phyloP scores from a whole-genome alignment of 805 yeast genomes.

The Metschnikowia proteae region DNA sequence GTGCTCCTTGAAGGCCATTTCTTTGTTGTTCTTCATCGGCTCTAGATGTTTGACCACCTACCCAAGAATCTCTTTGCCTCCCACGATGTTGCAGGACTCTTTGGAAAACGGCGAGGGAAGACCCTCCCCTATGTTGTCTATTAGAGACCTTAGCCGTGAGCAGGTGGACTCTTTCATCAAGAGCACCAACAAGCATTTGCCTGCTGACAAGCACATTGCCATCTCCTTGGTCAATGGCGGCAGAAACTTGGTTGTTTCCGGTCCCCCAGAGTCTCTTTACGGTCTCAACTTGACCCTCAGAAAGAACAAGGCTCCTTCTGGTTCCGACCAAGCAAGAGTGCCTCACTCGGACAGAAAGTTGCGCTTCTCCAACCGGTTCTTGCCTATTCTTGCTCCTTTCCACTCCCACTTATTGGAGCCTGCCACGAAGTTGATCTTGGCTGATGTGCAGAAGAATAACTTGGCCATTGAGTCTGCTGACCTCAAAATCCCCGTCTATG shows the following conservation, averaged over 20 bases:
- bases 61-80: conserved; percentile 93
- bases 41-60: conserved; percentile 84
- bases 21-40: conserved; percentile 88
- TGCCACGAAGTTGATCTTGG: conserved; percentile 63
- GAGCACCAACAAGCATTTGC: conserved; percentile 89
- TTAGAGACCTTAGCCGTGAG: conserved; percentile 77
- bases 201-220: conserved; percentile 83
- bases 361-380: conserved; percentile 86
- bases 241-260: conserved; percentile 89
- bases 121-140: conserved; percentile 96
- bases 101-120: conserved; percentile 91
- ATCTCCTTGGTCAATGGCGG: conserved; percentile 94
- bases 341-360: conserved; percentile 93
- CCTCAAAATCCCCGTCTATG: conserved; percentile 82
- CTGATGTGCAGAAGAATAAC: conserved; percentile 53
- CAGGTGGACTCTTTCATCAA: conserved; percentile 79
- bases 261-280: conserved; percentile 96
- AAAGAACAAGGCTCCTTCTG: conserved; percentile 91
- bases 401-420: conserved; percentile 81
- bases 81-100: conserved; percentile 87
- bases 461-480: conserved; percentile 53
- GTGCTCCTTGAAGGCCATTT: conserved; percentile 72
- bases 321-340: conserved; percentile 90
- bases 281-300: conserved; percentile 91
- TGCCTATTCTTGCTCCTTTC: conserved; percentile 96